phyloP scores from a whole-genome alignment of 1,139 yeast species.

The Saccharomyces hybrid region DNA sequence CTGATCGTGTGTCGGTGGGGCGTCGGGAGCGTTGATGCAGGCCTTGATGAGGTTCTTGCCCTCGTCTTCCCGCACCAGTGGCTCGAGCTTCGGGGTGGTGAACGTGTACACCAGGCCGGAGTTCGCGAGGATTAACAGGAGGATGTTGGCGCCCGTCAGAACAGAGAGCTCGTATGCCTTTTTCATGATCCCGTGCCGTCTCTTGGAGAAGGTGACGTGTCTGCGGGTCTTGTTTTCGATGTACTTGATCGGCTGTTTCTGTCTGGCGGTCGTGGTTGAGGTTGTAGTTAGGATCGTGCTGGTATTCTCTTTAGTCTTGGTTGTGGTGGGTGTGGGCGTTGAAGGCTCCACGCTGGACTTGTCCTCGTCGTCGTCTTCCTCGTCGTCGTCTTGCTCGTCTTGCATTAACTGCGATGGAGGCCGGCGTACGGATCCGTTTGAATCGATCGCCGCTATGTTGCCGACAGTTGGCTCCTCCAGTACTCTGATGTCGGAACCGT shows the following conservation, averaged over 20 bases:
- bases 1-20: neutral
- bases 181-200: conserved; percentile 97
- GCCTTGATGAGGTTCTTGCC: conserved; percentile 94
- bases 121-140: conserved; percentile 84
- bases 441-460: neutral
- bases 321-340: neutral
- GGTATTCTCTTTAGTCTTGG: neutral
- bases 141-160: conserved; percentile 90
- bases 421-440: neutral
- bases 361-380: conserved; percentile 4
- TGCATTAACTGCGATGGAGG: neutral
- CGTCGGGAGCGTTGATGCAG: conserved; percentile 64
- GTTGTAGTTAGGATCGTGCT: neutral
- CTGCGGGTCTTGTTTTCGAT: conserved; percentile 95
- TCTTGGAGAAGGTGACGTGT: conserved; percentile 92
- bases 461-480: neutral
- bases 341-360: neutral
- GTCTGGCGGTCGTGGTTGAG: conserved; percentile 36
- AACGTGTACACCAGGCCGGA: conserved; percentile 95
- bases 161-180: conserved; percentile 93
- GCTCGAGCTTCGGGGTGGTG: conserved; percentile 94
- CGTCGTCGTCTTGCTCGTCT: conserved; percentile 8
- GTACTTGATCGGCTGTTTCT: conserved; percentile 91
- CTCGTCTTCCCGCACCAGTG: conserved; percentile 87
- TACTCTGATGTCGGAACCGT: neutral